Base-by-base conservation (phyloP, 208 protist species). In the Acanthamoeba sp. region DNA sequence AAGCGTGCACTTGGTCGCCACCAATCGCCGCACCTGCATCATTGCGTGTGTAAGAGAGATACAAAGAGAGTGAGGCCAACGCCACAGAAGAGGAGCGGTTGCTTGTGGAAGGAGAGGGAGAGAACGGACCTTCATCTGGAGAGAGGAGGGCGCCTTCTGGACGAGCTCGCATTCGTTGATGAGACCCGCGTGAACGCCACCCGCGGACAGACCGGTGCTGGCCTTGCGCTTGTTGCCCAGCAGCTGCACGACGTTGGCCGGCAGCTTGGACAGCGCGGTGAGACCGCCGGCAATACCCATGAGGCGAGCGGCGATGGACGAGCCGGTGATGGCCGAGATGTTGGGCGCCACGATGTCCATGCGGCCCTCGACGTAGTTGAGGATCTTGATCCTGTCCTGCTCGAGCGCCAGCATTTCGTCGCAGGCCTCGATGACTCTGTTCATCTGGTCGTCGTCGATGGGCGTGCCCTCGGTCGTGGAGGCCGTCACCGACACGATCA, bases 341-440 rank as follows among this genome's bases (percentile, higher is more conserved):
- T 98, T 98, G 40, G 97, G 97, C 34, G 97, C 96, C n/a, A 98
- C 94, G 71, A 95, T 96, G 20, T 50, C 42, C 97, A 98, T 98
- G n/a, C 96, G 91, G 69, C 92, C 94, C 85, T 98, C 97, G 24
- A 98, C 96, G 78, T 96, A 98, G 42, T n/a, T 94, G 38, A 78
- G 24, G 24, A 96, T 93, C 24, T 73, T 50, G 27, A 66, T 38
- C 55, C 96, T 96, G 57, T 66, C 73, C 1, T 50, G 38, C 22
- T 97, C 96, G 1, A 98, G 94, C 16, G 88, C 84, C 16, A 98
- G 78, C 12, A 93, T 90, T 73, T 97, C 93, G 38, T 96, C 94
- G 66, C 95, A 97, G 27, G 84, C 95, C 76, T 96, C 82, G 9
- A 94, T 93, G 29, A 97, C 93, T 14, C 1, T 89, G 2, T 32